Evolutionary conservation across 352 stramenopile species (phyloP).

Genomic region (Phytophthora rubi): DNA sequence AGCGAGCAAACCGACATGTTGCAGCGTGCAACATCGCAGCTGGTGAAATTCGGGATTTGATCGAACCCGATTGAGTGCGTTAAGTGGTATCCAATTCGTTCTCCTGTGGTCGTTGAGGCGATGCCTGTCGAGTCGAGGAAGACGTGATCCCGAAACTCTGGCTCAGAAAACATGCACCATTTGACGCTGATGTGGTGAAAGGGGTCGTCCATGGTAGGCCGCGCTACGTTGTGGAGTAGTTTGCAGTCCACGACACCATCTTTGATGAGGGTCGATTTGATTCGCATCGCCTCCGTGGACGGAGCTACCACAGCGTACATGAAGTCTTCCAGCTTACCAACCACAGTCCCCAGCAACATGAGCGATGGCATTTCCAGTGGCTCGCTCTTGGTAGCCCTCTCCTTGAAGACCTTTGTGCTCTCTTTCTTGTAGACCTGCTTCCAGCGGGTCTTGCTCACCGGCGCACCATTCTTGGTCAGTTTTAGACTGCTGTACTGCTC

Average conservation of each 20-base stretch:
- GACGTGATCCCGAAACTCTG: constrained; percentile 44
- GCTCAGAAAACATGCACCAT: constrained; percentile 33
- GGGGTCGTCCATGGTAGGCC: constrained; percentile 29
- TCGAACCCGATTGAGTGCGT: constrained; percentile 42
- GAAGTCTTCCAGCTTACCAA: constrained; percentile 48
- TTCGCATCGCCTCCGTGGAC: constrained; percentile 35
- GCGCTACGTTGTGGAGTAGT: constrained; percentile 24
- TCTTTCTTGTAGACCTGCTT: constrained; percentile 29
- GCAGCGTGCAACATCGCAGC: constrained; percentile 18
- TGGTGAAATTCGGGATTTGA: constrained; percentile 22
- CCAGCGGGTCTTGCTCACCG: constrained; percentile 22
- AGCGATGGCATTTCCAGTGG: constrained; percentile 30
- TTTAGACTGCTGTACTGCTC: constrained; percentile 32
- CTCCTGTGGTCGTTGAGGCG: constrained; percentile 19
- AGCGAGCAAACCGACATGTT: constrained; percentile 34
- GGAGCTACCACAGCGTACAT: constrained; percentile 49
- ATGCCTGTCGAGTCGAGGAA: constrained; percentile 49
- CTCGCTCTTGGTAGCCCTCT: constrained; percentile 21
- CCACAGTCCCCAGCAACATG: constrained; percentile 25
- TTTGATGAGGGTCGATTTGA: constrained; percentile 43
- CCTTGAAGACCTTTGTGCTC: constrained; percentile 28
- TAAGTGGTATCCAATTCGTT: constrained; percentile 55
- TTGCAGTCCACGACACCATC: constrained; percentile 45
- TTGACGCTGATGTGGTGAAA: constrained; percentile 47
- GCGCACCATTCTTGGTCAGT: constrained; percentile 17